Conservation (phyloP, 2,329 filamentous ascomycete genomes). For the Metarhizium robertsii region DNA sequence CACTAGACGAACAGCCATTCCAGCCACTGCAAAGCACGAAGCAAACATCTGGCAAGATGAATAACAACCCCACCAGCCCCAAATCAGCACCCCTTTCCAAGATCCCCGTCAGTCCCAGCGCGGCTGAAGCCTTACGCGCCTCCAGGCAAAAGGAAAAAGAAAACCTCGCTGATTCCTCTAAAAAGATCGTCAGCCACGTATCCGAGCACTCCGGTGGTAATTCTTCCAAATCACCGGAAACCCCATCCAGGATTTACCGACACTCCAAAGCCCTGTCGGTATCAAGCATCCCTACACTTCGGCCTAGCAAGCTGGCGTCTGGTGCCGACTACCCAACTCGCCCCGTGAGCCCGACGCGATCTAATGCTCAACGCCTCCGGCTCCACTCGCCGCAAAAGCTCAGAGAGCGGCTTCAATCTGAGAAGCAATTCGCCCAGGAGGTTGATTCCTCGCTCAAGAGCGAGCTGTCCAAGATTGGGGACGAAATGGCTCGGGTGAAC, state of each 20-base stretch:
- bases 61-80: constrained; percentile 30
- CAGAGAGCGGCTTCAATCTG: constrained; percentile 74
- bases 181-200: not conserved
- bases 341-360: constrained; percentile 20
- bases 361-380: constrained; percentile 44
- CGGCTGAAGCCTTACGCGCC: constrained; percentile 27
- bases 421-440: constrained; percentile 64
- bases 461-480: constrained; percentile 70
- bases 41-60: constrained; percentile 48
- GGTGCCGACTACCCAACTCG: constrained; percentile 15
- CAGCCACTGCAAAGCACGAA: constrained; percentile 44
- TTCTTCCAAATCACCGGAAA: constrained; percentile 11
- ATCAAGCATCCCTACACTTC: constrained; percentile 46
- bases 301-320: constrained; percentile 23
- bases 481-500: constrained; percentile 61
- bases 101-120: constrained; percentile 41
- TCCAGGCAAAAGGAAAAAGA: constrained; percentile 38
- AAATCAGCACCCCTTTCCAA: constrained; percentile 36
- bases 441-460: constrained; percentile 61
- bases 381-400: constrained; percentile 66
- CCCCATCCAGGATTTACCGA: constrained; percentile 17
- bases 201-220: not conserved
- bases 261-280: constrained; percentile 43
- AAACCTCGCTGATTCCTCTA: constrained; percentile 21
- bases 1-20: constrained; percentile 29